Evolutionary conservation across 1,284 basidiomycete species (phyloP), one percentile per base, ranked within the genome.

Genomic region (Phlebopus sp.): DNA sequence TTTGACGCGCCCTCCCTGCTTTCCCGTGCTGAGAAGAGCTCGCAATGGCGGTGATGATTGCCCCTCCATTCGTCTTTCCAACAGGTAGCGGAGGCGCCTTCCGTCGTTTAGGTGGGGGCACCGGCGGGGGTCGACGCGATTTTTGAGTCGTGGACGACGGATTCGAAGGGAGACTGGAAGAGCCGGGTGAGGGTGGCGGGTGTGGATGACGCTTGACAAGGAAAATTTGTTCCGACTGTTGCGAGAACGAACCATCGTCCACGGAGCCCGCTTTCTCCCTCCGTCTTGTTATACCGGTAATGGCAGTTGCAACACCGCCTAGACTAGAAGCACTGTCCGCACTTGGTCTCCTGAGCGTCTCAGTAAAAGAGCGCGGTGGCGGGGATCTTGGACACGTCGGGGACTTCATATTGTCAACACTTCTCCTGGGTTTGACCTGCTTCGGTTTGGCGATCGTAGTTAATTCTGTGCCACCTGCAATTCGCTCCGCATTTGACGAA

Each of bases 21-120:
- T 29, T 29, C 27, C 27, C 27, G 27, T 29, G 27, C 10, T 5
- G 27, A 9, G 52, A 39, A 13, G 63, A 63, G n/a, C 50, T 62
- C 19, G 63, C 60, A 11, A 84, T 82, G 3, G 79, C 69, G 18
- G 75, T 78, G 21, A 84, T 78, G 21, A 74, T 77, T 36, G 69
- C 71, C 5, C 76, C 77, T 7, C 71, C 57, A 42, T 72, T 68
- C 3, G 72, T 72, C 44, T 64, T 67, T 39, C 68, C 69, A 2
- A 71, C 66, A 4, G 84, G 84, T 35, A 81, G 70, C 13, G 84
- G 81, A 39, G 84, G 83, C 1, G 84, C 78, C 54, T 82, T 84
- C 54, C 84, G 71, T 36, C 84, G 70, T 55, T 78, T 79, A 1
- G 79, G 77, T 11, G 82, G 81, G 19, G 79, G 72, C 27, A 29